Evolutionary conservation across 2,329 filamentous ascomycete species (phyloP).

Genomic region (Calycina herbarum): DNA sequence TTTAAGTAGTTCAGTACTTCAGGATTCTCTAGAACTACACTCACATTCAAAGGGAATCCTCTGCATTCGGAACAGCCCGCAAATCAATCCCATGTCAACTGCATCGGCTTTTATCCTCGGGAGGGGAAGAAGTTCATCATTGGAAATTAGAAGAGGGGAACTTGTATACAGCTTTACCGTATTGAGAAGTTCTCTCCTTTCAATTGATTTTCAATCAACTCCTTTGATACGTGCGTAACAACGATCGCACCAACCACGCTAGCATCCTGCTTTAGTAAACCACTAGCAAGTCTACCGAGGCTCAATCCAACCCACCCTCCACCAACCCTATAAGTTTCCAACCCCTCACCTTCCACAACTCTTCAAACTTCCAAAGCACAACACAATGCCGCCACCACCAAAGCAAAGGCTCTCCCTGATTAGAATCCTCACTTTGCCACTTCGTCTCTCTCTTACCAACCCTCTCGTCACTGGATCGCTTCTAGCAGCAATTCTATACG

Average conservation of each 20-base stretch:
- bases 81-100: background rate
- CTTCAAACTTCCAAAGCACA: background rate
- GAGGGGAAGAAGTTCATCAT: background rate
- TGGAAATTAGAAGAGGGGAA: background rate
- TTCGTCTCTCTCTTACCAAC: constrained; percentile 20
- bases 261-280: background rate
- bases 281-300: background rate
- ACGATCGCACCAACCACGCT: background rate
- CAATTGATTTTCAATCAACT: background rate
- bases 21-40: too few species aligned
- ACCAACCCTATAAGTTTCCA: background rate
- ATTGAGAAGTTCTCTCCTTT: too few species aligned
- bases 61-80: background rate
- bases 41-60: background rate
- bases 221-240: background rate
- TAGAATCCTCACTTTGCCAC: background rate
- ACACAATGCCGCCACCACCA: background rate
- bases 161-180: background rate
- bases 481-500: constrained; percentile 30
- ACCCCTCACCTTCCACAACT: constrained; percentile 11
- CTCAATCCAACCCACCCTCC: background rate
- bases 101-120: background rate
- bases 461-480: constrained; percentile 27
- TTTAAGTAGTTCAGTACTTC: too few species aligned
- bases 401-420: background rate